Evolutionary conservation across 192 early-diverging fungal genomes (phyloP).

Genomic region (Coemansia sp.): DNA sequence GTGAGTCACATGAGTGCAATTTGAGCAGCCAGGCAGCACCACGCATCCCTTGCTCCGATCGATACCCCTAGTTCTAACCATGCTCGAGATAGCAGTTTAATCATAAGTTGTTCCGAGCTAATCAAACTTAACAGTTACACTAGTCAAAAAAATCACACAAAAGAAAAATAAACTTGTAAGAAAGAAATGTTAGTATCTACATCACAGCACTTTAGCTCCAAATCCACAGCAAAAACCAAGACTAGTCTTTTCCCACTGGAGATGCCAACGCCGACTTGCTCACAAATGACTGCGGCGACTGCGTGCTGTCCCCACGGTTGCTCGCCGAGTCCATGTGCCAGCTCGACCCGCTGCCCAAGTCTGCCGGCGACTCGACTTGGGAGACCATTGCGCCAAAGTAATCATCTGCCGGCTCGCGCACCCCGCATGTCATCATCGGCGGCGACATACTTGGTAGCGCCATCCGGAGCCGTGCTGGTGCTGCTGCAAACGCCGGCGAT

Average conservation of each 20-base stretch:
- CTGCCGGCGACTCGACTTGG: conserved; percentile 6
- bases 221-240: background rate
- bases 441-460: conserved; percentile 14
- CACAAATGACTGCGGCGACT: conserved; percentile 19
- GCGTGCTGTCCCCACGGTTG: conserved; percentile 3
- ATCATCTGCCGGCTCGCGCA: conserved; percentile 15
- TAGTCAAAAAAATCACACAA: background rate
- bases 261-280: conserved; percentile 28
- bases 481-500: background rate
- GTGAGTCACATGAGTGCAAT: conserved; percentile 1
- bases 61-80: background rate
- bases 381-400: conserved; percentile 35
- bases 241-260: conserved; percentile 26
- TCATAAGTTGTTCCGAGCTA: background rate
- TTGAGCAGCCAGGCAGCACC: background rate
- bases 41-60: background rate
- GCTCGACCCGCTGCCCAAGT: conserved; percentile 11
- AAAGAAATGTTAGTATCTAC: background rate
- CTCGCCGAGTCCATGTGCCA: conserved; percentile 18
- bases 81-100: background rate
- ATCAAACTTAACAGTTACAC: background rate
- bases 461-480: conserved; percentile 2
- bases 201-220: too few species aligned
- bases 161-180: background rate
- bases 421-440: conserved; percentile 3